Base-by-base conservation (phyloP, 257 asterid species). In the Solanum appendiculatum region DNA sequence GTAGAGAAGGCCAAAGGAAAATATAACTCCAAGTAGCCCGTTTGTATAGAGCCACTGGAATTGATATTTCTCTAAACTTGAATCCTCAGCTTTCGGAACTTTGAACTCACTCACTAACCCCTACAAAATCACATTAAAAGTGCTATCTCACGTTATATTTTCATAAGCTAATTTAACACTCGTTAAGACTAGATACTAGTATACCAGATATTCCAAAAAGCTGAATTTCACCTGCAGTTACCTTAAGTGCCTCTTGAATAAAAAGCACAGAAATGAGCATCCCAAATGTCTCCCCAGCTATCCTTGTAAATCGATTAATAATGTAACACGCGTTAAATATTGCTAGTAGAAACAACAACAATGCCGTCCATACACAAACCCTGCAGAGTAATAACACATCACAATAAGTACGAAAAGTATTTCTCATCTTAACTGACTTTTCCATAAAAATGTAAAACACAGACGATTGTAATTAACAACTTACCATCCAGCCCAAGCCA, bases 291-390 rank as follows among this genome's bases (percentile, higher is more conserved):
- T 93, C 94, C 9, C 94, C 95, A 3, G 95, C 94, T 66, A 93
- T 89, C 75, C 93, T 86, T 25, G 94, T 93, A 83, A 93, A 92
- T 86, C 91, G 82, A 60, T 73, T 88, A 83, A 92, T 89, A 63
- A 93, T 86, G 44, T 69, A 83, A 48, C 93, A 87, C 9, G 90
- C 93, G 36, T 92, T 91, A 78, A 91, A 92, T 54, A 89, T 92
- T 51, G 95, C 93, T n/a, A 93, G 92, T 44, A 93, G 89, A 86
- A 92, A 88, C 89, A 93, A 44, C 51, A 91, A 27, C 13, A 93
- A 12, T 34, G 95, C 88, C 15, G 95, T 90, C 94, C 93, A 93
- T 14, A 93, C 94, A 89, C 95, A 93, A 74, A 93, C 90, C 95
- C 95, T 92, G 89, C 58, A 82, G 31, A 37, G 27, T 23, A 58